These are phyloP conservation scores for Huntiella bhutanensis DNA, from an alignment of 2,329 filamentous ascomycete genomes.

Conservation along the genomic window DNA sequence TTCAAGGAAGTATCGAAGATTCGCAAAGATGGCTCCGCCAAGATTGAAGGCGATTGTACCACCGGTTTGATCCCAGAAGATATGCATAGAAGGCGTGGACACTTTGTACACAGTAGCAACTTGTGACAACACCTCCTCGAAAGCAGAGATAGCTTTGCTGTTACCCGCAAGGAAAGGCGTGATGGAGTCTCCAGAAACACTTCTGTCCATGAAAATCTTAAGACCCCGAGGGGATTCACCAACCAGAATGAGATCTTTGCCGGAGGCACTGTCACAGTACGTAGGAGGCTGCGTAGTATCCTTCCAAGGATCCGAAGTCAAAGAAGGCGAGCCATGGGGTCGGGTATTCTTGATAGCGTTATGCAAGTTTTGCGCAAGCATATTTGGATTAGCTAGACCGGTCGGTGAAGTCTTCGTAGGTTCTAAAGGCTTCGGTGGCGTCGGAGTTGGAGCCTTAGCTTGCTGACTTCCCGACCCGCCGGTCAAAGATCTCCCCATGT, in stretches of 20 bases:
- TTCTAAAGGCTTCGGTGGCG: not conserved
- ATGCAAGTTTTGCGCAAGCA: constrained; percentile 50
- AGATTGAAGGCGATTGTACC: constrained; percentile 86
- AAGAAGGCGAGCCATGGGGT: constrained; percentile 49
- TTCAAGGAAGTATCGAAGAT: constrained; percentile 69
- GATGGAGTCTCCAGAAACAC: constrained; percentile 20
- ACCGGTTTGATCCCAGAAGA: constrained; percentile 67
- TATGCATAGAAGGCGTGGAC: constrained; percentile 49
- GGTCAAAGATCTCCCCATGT: not conserved
- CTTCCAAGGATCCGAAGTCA: constrained; percentile 57
- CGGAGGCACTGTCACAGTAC: constrained; percentile 65
- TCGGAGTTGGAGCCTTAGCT: constrained; percentile 18
- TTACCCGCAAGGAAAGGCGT: constrained; percentile 42
- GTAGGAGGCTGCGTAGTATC: constrained; percentile 66
- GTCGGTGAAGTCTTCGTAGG: not conserved
- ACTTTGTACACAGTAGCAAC: constrained; percentile 57
- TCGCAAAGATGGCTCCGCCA: constrained; percentile 79
- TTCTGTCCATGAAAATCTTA: constrained; percentile 50
- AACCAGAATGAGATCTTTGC: constrained; percentile 52
- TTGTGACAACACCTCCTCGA: constrained; percentile 50
- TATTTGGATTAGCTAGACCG: constrained; percentile 36
- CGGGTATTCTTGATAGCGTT: constrained; percentile 64
- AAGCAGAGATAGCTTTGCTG: constrained; percentile 43
- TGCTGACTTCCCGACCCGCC: constrained; percentile 16
- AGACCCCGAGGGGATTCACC: constrained; percentile 53